Evolutionary conservation across 768 basidiomycete genomes (phyloP).

Genomic region (Mrakia gelida): DNA sequence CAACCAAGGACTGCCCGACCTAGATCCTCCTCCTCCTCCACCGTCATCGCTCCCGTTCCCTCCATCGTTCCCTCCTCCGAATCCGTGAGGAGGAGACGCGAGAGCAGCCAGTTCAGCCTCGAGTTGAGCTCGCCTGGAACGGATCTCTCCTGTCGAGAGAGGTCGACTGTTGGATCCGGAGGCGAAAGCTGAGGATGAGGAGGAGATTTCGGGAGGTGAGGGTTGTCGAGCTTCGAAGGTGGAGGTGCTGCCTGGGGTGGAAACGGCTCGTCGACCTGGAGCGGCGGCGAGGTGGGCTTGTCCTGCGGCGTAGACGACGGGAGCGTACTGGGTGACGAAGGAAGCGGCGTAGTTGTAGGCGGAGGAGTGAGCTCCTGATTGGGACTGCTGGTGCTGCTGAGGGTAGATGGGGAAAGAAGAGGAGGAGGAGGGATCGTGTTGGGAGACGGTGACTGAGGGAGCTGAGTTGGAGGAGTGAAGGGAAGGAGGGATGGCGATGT

Average conservation of each 20-base stretch:
- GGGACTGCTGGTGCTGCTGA: not conserved
- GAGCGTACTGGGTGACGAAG: conserved; percentile 25
- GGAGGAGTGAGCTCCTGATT: conserved; percentile 2
- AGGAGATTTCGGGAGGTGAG: not conserved
- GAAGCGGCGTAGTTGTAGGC: conserved; percentile 22
- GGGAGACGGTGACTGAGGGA: not conserved
- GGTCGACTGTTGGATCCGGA: not conserved
- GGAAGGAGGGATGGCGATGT: conserved; percentile 19
- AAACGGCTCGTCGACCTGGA: not conserved
- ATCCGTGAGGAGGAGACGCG: conserved; percentile 22
- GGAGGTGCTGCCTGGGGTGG: not conserved
- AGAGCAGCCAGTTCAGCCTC: conserved; percentile 30
- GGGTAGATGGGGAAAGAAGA: not conserved
- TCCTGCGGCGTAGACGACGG: conserved; percentile 17
- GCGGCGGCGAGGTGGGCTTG: conserved; percentile 17
- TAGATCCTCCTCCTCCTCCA: not conserved
- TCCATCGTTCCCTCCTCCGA: not conserved
- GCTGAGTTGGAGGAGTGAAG: conserved; percentile 16
- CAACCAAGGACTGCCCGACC: not conserved
- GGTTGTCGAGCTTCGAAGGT: conserved; percentile 15
- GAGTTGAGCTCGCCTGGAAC: conserved; percentile 24
- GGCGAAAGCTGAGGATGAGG: not conserved
- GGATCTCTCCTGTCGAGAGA: not conserved
- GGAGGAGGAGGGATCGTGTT: not conserved
- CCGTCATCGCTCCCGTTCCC: not conserved